A percentile compares a stretch with the other conserved stretches of the same genome.
Evolutionary conservation across 2,329 filamentous ascomycete genomes (phyloP).

Genomic region (Venturia asperata): DNA sequence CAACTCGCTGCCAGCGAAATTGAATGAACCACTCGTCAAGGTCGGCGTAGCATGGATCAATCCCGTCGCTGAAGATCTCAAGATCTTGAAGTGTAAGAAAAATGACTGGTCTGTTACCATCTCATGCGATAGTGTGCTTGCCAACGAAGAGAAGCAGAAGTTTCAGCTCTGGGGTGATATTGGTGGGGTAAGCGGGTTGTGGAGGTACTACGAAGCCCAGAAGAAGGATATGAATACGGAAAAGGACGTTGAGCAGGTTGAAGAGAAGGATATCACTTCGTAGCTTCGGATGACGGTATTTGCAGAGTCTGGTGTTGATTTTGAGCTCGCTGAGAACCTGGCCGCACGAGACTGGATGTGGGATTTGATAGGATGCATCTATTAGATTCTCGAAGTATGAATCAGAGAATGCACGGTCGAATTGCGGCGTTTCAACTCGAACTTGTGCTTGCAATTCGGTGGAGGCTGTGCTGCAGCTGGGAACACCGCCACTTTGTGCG

Average conservation of each 20-base stretch:
- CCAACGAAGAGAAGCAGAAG: neutral
- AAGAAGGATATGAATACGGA: neutral
- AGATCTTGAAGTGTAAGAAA: neutral
- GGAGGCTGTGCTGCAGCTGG: too few relatives aligned
- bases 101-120: neutral
- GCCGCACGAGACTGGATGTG: too few relatives aligned
- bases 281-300: too few relatives aligned
- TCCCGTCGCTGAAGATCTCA: neutral
- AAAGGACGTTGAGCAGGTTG: neutral
- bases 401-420: too few relatives aligned
- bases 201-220: neutral
- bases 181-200: neutral
- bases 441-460: too few relatives aligned
- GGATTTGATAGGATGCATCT: too few relatives aligned
- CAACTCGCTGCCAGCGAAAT: neutral
- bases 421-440: too few relatives aligned
- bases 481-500: too few relatives aligned
- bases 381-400: too few relatives aligned
- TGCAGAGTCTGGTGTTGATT: too few relatives aligned
- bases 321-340: too few relatives aligned
- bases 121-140: slow-evolving; percentile 7
- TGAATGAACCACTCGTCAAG: neutral
- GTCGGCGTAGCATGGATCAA: neutral
- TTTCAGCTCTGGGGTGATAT: slow-evolving; percentile 7
- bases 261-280: neutral